These are phyloP conservation scores for Candida coquimbonensis DNA, from an alignment of 805 yeast species.

Conservation along the genomic window DNA sequence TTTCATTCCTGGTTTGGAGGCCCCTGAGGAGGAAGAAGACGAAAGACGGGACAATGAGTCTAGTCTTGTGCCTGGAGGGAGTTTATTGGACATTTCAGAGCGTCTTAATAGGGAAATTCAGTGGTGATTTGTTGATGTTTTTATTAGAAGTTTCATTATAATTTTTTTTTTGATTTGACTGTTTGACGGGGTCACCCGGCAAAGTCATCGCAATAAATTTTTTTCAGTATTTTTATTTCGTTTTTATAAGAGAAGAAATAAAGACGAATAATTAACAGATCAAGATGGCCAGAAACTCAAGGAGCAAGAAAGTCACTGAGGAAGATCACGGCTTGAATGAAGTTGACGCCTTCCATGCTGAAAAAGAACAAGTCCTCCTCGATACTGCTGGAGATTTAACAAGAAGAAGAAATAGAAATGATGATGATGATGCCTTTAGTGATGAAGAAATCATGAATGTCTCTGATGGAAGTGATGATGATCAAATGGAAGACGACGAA, in stretches of 20 bases:
- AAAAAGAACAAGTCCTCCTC: constrained; percentile 48
- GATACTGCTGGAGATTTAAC: constrained; percentile 36
- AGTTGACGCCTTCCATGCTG: constrained; percentile 60
- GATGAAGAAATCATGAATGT: constrained; percentile 39
- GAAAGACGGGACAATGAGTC: constrained; percentile 32
- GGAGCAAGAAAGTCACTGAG: constrained; percentile 6
- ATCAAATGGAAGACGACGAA: constrained; percentile 32
- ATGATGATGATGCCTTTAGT: constrained; percentile 40
- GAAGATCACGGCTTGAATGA: constrained; percentile 50
- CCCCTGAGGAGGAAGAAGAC: constrained; percentile 23
- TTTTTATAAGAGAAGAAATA: neutral
- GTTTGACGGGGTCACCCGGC: constrained; percentile 6
- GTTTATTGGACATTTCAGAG: constrained; percentile 16
- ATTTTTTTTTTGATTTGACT: neutral
- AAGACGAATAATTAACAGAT: neutral
- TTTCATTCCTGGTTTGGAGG: constrained; percentile 50
- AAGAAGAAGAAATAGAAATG: constrained; percentile 23
- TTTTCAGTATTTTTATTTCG: neutral
- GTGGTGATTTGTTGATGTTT: neutral
- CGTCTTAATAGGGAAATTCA: too few species aligned
- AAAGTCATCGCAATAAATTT: constrained; percentile 9
- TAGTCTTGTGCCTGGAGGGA: constrained; percentile 24
- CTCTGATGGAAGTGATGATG: constrained; percentile 35
- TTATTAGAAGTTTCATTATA: neutral
- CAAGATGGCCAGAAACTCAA: constrained; percentile 11